Evolutionary conservation across 2,329 filamentous ascomycete species (phyloP), one percentile per base, ranked within the genome.

Genomic region (Nemania bipapillata): DNA sequence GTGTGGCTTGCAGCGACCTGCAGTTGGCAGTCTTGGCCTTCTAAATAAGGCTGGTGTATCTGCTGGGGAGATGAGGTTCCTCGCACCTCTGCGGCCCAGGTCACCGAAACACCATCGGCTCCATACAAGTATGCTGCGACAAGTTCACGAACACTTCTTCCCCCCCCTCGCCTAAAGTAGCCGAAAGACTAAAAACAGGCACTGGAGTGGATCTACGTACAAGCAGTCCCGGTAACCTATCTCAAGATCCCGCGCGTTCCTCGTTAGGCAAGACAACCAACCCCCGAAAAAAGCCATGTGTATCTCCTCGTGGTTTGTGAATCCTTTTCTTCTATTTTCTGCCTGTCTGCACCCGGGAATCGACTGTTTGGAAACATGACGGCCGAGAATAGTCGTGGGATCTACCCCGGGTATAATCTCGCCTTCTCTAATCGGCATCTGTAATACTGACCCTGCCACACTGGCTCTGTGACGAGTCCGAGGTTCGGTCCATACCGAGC

Each of bases 181-280:
- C 65, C 52, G 66, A 40, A 57, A 32, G 9, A 58, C 66, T 65
- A 68, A 63, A 69, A 69, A 66, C 54, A 61, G 67, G 26, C 32
- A 4, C 9, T 2, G 17, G 20, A 20, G 56, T 66, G 49, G 40
- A 50, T 63, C 53, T 40, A n/a, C n/a, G n/a, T n/a, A n/a, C n/a
- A n/a, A n/a, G n/a, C n/a, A n/a, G n/a, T n/a, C n/a, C n/a, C n/a
- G n/a, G n/a, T n/a, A 2, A 20, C 9, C 47, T 20, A 50, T 28
- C 20, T 37, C 30, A 50, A 50, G 58, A 56, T 60, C 35, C 35
- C 37, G 49, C 22, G 47, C 28, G 26, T 42, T 42, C 28, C 45
- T 37, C 26, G 54, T 45, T 35, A 53, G 60, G 28, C 26, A 32
- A 45, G 26, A 40, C 22, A 67, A 62, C 20, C 55, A 20, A 42